Conservation (phyloP, 176 grass and related monocot species). For the Aegilops umbellulata region DNA sequence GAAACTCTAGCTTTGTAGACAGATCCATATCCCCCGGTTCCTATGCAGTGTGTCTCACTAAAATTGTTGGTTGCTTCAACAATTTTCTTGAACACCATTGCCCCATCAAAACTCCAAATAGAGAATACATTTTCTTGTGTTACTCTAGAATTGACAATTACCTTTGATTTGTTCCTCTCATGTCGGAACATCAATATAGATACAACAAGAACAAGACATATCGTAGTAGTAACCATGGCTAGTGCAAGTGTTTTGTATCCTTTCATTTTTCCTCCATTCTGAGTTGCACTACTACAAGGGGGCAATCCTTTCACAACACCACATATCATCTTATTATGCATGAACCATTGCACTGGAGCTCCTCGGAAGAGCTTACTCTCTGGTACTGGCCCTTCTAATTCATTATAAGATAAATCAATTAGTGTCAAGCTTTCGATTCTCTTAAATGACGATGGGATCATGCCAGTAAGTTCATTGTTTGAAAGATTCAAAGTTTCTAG, state of each 20-base stretch:
- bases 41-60: neutral
- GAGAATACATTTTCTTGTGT: neutral
- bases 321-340: neutral
- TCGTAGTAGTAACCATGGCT: too few species aligned
- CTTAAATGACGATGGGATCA: neutral
- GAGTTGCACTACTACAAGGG: neutral
- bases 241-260: neutral
- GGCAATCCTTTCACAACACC: neutral
- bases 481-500: neutral
- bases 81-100: neutral
- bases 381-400: neutral
- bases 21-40: neutral
- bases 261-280: neutral
- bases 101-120: neutral
- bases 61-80: neutral
- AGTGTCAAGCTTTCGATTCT: neutral
- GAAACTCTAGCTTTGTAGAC: neutral
- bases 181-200: neutral
- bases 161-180: neutral
- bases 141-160: neutral
- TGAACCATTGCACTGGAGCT: neutral
- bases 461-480: neutral
- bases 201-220: neutral
- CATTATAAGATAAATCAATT: neutral
- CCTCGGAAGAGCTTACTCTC: neutral